Evolutionary conservation across 2,329 filamentous ascomycete species (phyloP).

Genomic region (Coleophoma eucalyptorum): DNA sequence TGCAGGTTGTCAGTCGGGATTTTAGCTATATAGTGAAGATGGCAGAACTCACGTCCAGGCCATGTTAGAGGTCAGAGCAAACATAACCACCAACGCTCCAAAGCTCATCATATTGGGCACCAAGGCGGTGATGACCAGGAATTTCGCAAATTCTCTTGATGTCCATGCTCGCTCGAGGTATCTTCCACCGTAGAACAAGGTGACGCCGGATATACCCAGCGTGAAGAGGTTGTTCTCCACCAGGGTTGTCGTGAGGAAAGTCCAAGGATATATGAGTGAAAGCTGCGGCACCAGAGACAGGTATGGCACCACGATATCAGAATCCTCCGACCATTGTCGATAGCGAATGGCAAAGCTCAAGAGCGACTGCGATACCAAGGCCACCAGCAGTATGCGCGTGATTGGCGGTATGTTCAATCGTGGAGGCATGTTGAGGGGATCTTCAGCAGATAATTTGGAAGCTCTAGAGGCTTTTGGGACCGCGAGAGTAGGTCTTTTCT

Average conservation of each 20-base stretch:
- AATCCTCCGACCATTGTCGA: conserved; percentile 60
- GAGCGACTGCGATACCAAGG: conserved; percentile 72
- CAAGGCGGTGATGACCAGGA: conserved; percentile 71
- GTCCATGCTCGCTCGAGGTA: conserved; percentile 97
- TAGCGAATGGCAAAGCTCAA: conserved; percentile 78
- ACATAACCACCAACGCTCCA: conserved; percentile 69
- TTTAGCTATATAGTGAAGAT: conserved; percentile 18
- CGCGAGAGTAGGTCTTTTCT: too few relatives aligned
- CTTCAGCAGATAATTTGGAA: too few relatives aligned
- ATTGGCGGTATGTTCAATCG: conserved; percentile 91
- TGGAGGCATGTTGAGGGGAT: conserved; percentile 57
- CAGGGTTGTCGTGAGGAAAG: conserved; percentile 77
- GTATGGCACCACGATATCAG: conserved; percentile 74
- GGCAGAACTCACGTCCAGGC: conserved; percentile 60
- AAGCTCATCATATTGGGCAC: conserved; percentile 79
- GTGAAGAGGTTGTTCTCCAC: conserved; percentile 94
- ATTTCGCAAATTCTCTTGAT: conserved; percentile 86
- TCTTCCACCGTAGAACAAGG: conserved; percentile 86
- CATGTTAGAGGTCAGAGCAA: conserved; percentile 62
- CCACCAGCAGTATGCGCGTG: conserved; percentile 76
- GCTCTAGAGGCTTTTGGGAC: too few relatives aligned
- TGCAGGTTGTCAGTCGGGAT: conserved; percentile 35
- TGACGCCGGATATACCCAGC: conserved; percentile 69
- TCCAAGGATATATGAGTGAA: conserved; percentile 90
- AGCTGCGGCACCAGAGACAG: conserved; percentile 80